Evolutionary conservation across 345 rosid species (phyloP).

Genomic region (Eucalyptus guilfoylei): DNA sequence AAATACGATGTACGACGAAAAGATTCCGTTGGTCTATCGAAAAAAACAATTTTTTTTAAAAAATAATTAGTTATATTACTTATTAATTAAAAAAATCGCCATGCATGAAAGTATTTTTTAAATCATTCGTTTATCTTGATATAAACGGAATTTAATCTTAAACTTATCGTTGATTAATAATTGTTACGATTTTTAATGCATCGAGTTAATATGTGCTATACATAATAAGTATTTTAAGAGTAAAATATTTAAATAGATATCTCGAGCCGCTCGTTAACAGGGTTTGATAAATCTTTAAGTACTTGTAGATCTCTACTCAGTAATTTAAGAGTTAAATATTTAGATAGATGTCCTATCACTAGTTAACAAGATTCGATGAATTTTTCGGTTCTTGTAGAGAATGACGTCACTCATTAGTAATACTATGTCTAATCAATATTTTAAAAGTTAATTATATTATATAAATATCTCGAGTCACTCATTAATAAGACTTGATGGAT

Average conservation of each 20-base stretch:
- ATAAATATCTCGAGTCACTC: background rate
- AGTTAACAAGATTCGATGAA: too few relatives aligned
- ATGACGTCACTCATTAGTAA: too few relatives aligned
- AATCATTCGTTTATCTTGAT: too few relatives aligned
- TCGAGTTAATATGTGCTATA: background rate
- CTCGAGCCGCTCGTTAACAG: background rate
- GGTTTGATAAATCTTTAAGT: fast-evolving
- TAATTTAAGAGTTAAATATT: too few relatives aligned
- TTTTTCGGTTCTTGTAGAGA: too few relatives aligned
- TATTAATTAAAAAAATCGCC: too few relatives aligned
- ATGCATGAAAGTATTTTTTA: background rate
- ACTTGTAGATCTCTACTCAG: background rate
- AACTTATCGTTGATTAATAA: background rate
- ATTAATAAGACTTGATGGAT: fast-evolving
- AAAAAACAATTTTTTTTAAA: too few relatives aligned
- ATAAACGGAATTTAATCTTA: fast-evolving
- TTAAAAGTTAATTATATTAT: background rate
- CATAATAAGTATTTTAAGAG: background rate
- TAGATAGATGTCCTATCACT: too few relatives aligned
- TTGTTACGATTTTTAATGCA: background rate
- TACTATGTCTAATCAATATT: background rate
- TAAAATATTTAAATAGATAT: background rate
- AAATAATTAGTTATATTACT: too few relatives aligned
- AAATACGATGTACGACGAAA: background rate
- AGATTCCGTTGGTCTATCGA: background rate